phyloP scores from a whole-genome alignment of 2,329 filamentous ascomycete species.

The Ophiocordyceps polyrhachis-furcata region DNA sequence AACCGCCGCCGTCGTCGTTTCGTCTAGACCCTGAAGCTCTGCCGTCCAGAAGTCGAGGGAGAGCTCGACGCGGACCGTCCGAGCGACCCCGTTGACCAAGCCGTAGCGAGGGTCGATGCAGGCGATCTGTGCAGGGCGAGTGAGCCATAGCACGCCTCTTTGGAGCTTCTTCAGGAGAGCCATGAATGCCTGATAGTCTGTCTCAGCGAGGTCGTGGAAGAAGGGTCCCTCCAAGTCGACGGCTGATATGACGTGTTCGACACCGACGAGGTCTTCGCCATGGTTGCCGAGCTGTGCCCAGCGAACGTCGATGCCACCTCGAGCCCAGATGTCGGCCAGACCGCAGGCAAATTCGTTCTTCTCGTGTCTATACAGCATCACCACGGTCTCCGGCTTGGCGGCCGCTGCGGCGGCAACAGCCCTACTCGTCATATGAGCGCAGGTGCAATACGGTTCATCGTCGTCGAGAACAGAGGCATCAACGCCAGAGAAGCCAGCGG shows the following conservation, averaged over 20 bases:
- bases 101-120: constrained; percentile 2
- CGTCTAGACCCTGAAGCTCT: constrained; percentile 1
- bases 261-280: not conserved
- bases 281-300: constrained; percentile 1
- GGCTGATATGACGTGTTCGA: constrained; percentile 3
- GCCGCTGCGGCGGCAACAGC: not conserved
- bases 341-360: not conserved
- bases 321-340: not conserved
- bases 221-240: constrained; percentile 6
- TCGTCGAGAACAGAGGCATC: not conserved
- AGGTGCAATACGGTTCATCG: not conserved
- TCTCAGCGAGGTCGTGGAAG: constrained; percentile 3
- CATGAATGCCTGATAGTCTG: constrained; percentile 4
- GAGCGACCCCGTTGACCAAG: constrained; percentile 1
- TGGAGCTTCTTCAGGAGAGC: constrained; percentile 4
- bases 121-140: constrained; percentile 1
- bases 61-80: constrained; percentile 2
- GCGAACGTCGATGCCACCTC: not conserved
- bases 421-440: not conserved
- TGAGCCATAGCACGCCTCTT: constrained; percentile 3
- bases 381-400: not conserved
- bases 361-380: not conserved
- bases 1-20: not conserved
- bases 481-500: constrained; percentile 9
- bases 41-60: constrained; percentile 2